Percentiles rank a stretch among this genome's conserved stretches.
Conservation (phyloP, 2,329 filamentous ascomycete genomes). For the Cladosporium sphaerospermum region DNA sequence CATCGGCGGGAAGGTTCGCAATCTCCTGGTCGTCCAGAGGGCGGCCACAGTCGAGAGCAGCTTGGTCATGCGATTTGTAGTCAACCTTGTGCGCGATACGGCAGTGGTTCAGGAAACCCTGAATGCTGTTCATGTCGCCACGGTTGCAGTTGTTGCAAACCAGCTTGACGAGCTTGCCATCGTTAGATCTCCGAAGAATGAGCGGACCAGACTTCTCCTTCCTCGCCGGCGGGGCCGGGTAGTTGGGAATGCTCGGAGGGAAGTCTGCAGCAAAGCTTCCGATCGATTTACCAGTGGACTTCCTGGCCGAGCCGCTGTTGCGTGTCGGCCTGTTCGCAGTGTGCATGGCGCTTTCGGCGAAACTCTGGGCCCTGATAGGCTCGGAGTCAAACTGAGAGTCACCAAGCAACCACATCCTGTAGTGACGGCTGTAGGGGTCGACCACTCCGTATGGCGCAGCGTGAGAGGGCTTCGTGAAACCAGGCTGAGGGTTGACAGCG, state of each 20-base stretch:
- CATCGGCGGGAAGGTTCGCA: constrained; percentile 25
- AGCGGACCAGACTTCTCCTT: constrained; percentile 69
- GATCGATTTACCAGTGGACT: constrained; percentile 45
- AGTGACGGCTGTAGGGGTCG: constrained; percentile 89
- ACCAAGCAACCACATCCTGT: constrained; percentile 89
- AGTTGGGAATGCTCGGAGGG: constrained; percentile 50
- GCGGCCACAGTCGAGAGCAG: constrained; percentile 80
- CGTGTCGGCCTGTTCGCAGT: constrained; percentile 71
- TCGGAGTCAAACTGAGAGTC: constrained; percentile 72
- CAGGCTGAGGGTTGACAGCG: constrained; percentile 56
- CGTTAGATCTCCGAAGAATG: constrained; percentile 72
- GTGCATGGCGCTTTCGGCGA: constrained; percentile 17
- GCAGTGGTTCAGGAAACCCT: constrained; percentile 99
- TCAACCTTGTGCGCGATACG: constrained; percentile 90
- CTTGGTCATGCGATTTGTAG: constrained; percentile 93
- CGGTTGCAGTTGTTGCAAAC: constrained; percentile 81
- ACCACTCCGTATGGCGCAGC: constrained; percentile 85
- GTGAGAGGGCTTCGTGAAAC: constrained; percentile 64
- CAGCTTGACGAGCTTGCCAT: constrained; percentile 81
- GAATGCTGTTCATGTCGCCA: constrained; percentile 90
- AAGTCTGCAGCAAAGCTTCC: constrained; percentile 55
- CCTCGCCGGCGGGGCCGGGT: constrained; percentile 64
- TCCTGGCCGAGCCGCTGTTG: constrained; percentile 59
- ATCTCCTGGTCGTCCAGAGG: constrained; percentile 65
- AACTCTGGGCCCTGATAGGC: constrained; percentile 23